phyloP scores from a whole-genome alignment of 1,284 basidiomycete species.

The Sporisorium scitamineum region DNA sequence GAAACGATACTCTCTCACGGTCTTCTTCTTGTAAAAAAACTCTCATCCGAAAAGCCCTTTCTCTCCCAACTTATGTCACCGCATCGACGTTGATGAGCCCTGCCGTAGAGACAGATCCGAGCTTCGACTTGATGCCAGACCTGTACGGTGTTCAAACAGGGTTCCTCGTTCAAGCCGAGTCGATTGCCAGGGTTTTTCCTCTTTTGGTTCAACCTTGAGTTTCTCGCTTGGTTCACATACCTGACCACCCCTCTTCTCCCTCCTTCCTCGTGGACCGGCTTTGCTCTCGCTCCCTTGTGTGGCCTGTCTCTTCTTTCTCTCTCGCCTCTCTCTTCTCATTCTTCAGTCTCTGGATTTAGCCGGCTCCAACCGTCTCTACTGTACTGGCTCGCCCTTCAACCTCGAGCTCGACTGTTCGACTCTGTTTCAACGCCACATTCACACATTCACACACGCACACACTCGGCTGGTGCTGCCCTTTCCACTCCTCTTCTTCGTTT shows the following conservation, averaged over 20 bases:
- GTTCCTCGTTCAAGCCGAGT: not conserved
- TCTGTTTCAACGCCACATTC: not conserved
- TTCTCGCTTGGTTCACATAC: slow-evolving; percentile 1
- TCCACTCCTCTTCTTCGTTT: not conserved
- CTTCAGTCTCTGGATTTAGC: not conserved
- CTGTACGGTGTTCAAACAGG: not conserved
- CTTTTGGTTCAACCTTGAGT: slow-evolving; percentile 30
- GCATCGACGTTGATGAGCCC: not conserved
- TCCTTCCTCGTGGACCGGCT: not conserved
- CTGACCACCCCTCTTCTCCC: not conserved
- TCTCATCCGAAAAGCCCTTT: not conserved
- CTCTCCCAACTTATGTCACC: not conserved
- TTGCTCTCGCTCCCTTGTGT: not conserved
- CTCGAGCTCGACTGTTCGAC: not conserved
- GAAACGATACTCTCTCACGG: slow-evolving; percentile 3
- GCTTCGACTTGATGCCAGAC: not conserved
- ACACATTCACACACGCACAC: not conserved
- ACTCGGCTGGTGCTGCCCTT: not conserved
- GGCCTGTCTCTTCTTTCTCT: not conserved
- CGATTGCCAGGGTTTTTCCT: not conserved
- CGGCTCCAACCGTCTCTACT: not conserved
- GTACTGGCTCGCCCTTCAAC: not conserved
- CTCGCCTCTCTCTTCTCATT: not conserved
- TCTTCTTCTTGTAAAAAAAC: not conserved
- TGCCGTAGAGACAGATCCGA: not conserved